Percentiles rank a stretch among this genome's conserved stretches.
These are phyloP conservation scores for Diaporthe nobilis DNA, from an alignment of 2,329 filamentous ascomycete species.

Conservation along the genomic window DNA sequence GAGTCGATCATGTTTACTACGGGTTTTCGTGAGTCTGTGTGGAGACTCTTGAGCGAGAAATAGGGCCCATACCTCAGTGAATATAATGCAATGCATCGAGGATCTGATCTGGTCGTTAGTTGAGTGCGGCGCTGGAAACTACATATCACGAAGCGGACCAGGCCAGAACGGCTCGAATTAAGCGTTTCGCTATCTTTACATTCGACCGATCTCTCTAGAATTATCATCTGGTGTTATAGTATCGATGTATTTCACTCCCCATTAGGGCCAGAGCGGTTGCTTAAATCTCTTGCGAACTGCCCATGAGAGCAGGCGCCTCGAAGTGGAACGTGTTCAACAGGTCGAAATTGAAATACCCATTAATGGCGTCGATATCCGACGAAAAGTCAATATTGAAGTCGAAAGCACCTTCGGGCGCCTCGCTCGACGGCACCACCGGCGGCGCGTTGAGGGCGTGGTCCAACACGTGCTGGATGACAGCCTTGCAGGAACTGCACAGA, in stretches of 20 bases:
- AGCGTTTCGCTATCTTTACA: too few species aligned
- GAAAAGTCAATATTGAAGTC: constrained; percentile 49
- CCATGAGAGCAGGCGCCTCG: background rate
- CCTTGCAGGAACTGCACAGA: constrained; percentile 62
- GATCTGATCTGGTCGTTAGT: too few species aligned
- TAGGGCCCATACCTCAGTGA: background rate
- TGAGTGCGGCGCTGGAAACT: fast-evolving
- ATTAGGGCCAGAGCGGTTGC: background rate
- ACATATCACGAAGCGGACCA: too few species aligned
- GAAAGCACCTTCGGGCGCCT: constrained; percentile 45
- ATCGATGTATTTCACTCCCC: background rate
- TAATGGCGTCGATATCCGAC: constrained; percentile 28
- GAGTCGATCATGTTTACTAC: background rate
- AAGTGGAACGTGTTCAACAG: constrained; percentile 64
- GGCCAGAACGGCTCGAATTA: fast-evolving
- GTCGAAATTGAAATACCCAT: constrained; percentile 61
- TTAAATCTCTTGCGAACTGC: background rate
- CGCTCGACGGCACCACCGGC: constrained; percentile 43
- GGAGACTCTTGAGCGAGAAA: background rate
- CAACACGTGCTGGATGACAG: constrained; percentile 64
- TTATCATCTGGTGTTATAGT: too few species aligned
- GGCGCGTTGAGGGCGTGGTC: constrained; percentile 62
- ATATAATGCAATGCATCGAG: background rate
- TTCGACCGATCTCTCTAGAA: too few species aligned
- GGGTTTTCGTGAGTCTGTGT: background rate